Evolutionary conservation across 2,329 filamentous ascomycete genomes (phyloP), one percentile per base, ranked within the genome.

Genomic region (Zopfia rhizophila): DNA sequence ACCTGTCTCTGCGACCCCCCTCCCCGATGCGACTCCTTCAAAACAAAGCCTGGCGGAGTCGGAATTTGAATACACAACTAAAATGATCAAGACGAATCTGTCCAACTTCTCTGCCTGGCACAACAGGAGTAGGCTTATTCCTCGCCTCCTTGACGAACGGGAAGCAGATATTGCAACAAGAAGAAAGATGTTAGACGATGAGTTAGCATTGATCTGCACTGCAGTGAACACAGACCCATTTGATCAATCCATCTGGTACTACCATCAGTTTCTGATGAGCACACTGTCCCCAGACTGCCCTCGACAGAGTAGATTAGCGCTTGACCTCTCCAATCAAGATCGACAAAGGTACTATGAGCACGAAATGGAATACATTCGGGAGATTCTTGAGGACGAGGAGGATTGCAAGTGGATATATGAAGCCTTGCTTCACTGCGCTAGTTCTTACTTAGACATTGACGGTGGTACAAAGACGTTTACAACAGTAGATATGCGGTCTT

Each of bases 21-120:
- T 36, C 27, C 30, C 32, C 10, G 22, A 46, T 12, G 33, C 30
- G 14, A 32, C 36, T 29, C 31, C 40, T 13, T 14, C 39, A 13
- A n/a, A n/a, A n/a, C 33, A 72, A 37, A 89, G 83, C 68, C 84
- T 96, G 79, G 84, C 84, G 2, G 87, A 96, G 71, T 65, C 80
- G 12, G 94, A 99, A 70, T 94, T 96, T 57, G 85, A 83, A 24
- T 97, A 97, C 72, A 97, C 94, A 1, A 92, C 88, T 11, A 88
- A 84, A 65, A 97, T 93, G 90, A 91, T 97, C 60, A 77, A 81
- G 28, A 77, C 74, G n/a, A 89, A 95, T 60, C 78, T 99, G 35
- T 96, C 90, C 28, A 99, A 99, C 69, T 99, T 97, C 69, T 97
- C 91, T 3, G 94, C 94, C 2, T 97, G 94, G 93, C 94, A 99